Evolutionary conservation across 192 early-diverging fungal species (phyloP).

Genomic region (Dissophora globulifera): DNA sequence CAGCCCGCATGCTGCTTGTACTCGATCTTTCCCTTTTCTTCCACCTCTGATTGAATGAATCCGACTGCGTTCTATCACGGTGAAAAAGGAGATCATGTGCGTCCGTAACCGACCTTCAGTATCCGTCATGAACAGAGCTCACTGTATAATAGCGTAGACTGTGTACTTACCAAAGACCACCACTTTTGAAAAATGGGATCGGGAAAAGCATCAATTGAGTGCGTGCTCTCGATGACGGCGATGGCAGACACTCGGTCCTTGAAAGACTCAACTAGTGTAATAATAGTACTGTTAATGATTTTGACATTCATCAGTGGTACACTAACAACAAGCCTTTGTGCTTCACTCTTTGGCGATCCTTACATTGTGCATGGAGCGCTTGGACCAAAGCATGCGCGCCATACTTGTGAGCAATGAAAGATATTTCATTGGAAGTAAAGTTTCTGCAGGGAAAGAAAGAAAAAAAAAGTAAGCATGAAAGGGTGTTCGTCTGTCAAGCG

Average conservation of each 20-base stretch:
- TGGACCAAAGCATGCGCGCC: constrained; percentile 31
- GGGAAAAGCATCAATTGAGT: constrained; percentile 18
- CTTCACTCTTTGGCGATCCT: neutral
- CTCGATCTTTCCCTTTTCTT: constrained; percentile 17
- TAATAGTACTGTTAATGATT: neutral
- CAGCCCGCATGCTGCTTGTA: constrained; percentile 11
- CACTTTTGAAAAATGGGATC: constrained; percentile 22
- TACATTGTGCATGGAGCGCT: constrained; percentile 34
- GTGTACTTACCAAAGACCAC: constrained; percentile 35
- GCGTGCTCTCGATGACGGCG: constrained; percentile 18
- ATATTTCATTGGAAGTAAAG: constrained; percentile 17
- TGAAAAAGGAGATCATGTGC: neutral
- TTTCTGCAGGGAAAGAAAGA: neutral
- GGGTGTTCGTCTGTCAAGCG: too few species aligned
- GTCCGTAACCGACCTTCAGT: neutral
- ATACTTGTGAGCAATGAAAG: constrained; percentile 45
- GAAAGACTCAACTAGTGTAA: constrained; percentile 24
- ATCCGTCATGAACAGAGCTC: neutral
- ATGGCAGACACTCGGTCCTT: constrained; percentile 40
- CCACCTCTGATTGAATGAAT: constrained; percentile 14
- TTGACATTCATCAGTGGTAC: too few species aligned
- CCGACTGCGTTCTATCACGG: constrained; percentile 23
- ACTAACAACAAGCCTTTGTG: neutral
- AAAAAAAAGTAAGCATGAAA: neutral
- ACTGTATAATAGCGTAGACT: neutral